Evolutionary conservation across 495 filamentous ascomycete species (phyloP).

Genomic region (Neurospora sp.): DNA sequence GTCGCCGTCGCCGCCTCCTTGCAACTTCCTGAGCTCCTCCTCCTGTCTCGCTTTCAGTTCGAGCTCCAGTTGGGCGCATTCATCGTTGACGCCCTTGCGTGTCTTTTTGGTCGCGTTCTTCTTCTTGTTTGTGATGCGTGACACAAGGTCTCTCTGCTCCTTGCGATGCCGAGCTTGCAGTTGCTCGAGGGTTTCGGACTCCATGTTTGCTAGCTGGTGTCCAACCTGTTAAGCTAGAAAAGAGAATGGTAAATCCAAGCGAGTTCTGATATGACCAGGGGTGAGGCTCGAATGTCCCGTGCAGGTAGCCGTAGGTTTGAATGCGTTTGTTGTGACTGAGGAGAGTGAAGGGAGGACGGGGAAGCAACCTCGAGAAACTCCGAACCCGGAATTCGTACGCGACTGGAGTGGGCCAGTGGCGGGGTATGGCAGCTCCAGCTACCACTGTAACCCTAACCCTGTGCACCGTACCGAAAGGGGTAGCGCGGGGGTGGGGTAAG

Average conservation of each 20-base stretch:
- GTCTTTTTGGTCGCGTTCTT: constrained; percentile 95
- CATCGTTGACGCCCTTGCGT: constrained; percentile 75
- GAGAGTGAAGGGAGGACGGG: background rate
- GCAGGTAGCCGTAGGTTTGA: background rate
- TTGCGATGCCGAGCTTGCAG: constrained; percentile 73
- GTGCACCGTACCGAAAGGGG: background rate
- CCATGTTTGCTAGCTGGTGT: constrained; percentile 7
- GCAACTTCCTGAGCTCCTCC: constrained; percentile 52
- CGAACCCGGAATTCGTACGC: background rate
- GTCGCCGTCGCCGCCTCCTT: constrained; percentile 18
- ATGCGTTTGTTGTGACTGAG: background rate
- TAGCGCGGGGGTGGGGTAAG: background rate
- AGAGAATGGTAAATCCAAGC: background rate
- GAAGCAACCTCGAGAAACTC: background rate
- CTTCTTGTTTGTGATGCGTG: constrained; percentile 83
- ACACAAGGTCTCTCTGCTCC: constrained; percentile 78
- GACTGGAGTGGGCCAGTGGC: background rate
- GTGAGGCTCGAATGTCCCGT: background rate
- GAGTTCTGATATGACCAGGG: background rate
- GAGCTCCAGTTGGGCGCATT: constrained; percentile 65
- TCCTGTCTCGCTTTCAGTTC: constrained; percentile 59
- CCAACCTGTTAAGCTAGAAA: background rate
- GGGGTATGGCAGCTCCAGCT: background rate
- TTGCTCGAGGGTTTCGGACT: constrained; percentile 52
- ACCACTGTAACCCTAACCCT: background rate